Percentiles rank a stretch among this genome's conserved stretches.
These are phyloP conservation scores for Telopea speciosissima DNA, from an alignment of 177 flowering plant genomes.

Conservation along the genomic window DNA sequence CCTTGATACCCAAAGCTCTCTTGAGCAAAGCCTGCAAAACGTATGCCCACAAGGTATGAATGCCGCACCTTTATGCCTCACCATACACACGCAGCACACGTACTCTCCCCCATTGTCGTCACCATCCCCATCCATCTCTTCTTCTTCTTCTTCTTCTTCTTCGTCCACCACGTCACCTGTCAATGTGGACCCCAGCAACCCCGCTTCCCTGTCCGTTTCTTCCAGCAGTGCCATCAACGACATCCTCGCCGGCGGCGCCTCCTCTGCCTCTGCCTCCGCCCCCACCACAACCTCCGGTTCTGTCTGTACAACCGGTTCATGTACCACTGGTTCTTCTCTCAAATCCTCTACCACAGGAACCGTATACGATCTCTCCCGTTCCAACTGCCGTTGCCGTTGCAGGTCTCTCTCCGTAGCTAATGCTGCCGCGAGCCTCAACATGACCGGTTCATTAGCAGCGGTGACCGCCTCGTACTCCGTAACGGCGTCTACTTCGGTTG, in stretches of 20 bases:
- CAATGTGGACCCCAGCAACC: constrained; percentile 28
- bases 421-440: background rate
- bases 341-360: background rate
- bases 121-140: background rate
- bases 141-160: background rate
- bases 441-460: background rate
- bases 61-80: constrained; percentile 83
- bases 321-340: too few relatives aligned
- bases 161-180: constrained; percentile 15
- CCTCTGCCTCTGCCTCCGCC: constrained; percentile 7
- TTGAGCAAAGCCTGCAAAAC: constrained; percentile 81
- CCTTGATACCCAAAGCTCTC: constrained; percentile 69
- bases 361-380: background rate
- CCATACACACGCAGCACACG: constrained; percentile 88
- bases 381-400: background rate
- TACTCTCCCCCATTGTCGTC: constrained; percentile 21
- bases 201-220: constrained; percentile 53
- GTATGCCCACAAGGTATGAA: constrained; percentile 95
- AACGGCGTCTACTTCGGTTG: background rate
- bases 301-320: too few relatives aligned
- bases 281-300: background rate
- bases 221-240: constrained; percentile 81
- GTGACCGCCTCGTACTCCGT: background rate
- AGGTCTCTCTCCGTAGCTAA: constrained; percentile 5
- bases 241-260: constrained; percentile 41